Conservation (phyloP, 805 yeast species). For the Ogataea pilisensis region DNA sequence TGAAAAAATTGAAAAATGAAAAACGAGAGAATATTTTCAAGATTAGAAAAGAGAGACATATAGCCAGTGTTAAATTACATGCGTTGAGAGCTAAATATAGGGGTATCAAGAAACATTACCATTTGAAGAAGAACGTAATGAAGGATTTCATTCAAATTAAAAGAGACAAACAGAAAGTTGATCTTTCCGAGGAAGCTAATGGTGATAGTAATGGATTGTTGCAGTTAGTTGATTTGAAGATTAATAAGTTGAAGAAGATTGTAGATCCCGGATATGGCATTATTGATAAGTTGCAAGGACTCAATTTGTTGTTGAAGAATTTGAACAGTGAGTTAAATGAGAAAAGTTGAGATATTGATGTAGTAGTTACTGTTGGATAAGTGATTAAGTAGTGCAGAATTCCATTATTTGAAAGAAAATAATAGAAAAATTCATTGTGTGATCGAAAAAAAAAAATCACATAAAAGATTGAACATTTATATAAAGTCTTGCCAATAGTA, state of each 20-base stretch:
- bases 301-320: slow-evolving; percentile 24
- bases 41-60: slow-evolving; percentile 24
- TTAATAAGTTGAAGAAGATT: slow-evolving; percentile 15
- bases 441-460: no score
- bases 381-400: no score
- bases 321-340: slow-evolving; percentile 2
- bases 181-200: background rate
- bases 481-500: no score
- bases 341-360: no score
- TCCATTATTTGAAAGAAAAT: no score
- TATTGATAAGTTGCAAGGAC: slow-evolving; percentile 23
- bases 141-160: slow-evolving; percentile 13
- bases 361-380: no score
- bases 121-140: slow-evolving; percentile 11
- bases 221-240: slow-evolving; percentile 13
- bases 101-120: slow-evolving; percentile 12
- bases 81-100: slow-evolving; percentile 16
- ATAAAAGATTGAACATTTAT: no score
- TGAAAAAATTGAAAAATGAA: slow-evolving; percentile 27
- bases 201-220: slow-evolving; percentile 2
- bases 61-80: slow-evolving; percentile 17
- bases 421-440: no score
- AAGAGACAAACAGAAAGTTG: background rate
- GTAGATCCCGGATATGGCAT: slow-evolving; percentile 25
- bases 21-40: slow-evolving; percentile 28